Evolutionary conservation across 306 rosid genomes (phyloP), one percentile per base, ranked within the genome.

Genomic region (Spatholobus suberectus): DNA sequence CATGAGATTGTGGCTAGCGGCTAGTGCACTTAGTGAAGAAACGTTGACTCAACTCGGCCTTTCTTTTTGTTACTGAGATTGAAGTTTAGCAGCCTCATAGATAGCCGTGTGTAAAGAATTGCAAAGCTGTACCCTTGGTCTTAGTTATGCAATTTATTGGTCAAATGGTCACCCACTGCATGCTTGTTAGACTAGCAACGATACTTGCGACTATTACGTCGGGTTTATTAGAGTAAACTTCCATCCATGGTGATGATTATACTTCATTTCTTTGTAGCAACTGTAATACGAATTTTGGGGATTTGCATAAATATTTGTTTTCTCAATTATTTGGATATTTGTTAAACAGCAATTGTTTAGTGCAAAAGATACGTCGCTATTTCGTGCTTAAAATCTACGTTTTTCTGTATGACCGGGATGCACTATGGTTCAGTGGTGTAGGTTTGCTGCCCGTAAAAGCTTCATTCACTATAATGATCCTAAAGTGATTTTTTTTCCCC

Each of bases 1-100:
- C 98, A 96, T 47, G 99, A 91, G 86, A 91, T 96, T 70, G 97
- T 96, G 81, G 97, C 93, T 32, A 90, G 98, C 81, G 99, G 99
- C 81, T 96, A 96, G 91, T 82, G 12, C 27, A 79, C 59, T 63
- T 7, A 41, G 24, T 75, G 75, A 37, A 27, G 47, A 66, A 79
- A 65, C 61, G 71, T 84, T 82, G 83, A 70, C 78, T 46, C 44
- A 46, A 52, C 12, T 47, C 78, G 14, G 86, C 84, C 82, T 3
- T 29, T 52, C 38, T 68, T 82, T 67, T 65, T 76, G 86, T 79
- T 76, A 43, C 71, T 71, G 81, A 80, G 77, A 69, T 58, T 84
- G 69, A 82, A 61, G 78, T 75, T 78, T 72, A 86, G 71, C 65
- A 74, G 80, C 82, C 55, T 32, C 85, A 70, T 79, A 79, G 85